These are phyloP conservation scores for Rhizopogon sp. DNA, from an alignment of 768 basidiomycete genomes.

Conservation along the genomic window DNA sequence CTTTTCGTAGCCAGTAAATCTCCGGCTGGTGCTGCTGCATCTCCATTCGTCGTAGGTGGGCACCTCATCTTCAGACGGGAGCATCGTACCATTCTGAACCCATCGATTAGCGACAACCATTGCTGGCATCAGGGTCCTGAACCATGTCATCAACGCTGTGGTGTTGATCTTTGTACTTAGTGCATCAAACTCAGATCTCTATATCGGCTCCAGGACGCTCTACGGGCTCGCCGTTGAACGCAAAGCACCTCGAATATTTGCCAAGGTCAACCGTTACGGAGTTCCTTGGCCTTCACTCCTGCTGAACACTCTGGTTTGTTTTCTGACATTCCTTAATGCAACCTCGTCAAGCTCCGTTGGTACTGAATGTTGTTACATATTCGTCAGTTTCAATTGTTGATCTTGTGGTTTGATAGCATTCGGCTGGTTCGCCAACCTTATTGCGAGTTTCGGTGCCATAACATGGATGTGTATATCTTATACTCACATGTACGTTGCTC, in stretches of 20 bases:
- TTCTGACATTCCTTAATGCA: slow-evolving; percentile 55
- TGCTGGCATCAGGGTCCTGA: slow-evolving; percentile 43
- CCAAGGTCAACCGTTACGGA: slow-evolving; percentile 28
- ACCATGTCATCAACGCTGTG: slow-evolving; percentile 34
- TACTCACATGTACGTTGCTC: slow-evolving; percentile 19
- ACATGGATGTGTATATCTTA: slow-evolving; percentile 30
- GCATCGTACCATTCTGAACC: slow-evolving; percentile 29
- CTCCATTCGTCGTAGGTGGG: slow-evolving; percentile 40
- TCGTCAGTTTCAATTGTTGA: not conserved
- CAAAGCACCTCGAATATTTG: slow-evolving; percentile 40
- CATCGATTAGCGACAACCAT: slow-evolving; percentile 27
- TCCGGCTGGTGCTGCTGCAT: slow-evolving; percentile 26
- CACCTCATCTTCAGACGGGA: slow-evolving; percentile 24
- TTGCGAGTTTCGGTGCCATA: slow-evolving; percentile 26
- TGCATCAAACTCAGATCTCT: slow-evolving; percentile 55
- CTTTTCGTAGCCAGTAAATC: slow-evolving; percentile 22
- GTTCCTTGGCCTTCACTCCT: slow-evolving; percentile 36
- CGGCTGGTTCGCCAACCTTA: slow-evolving; percentile 24
- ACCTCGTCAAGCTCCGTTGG: slow-evolving; percentile 46
- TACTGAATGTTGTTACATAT: slow-evolving; percentile 11
- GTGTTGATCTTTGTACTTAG: slow-evolving; percentile 43
- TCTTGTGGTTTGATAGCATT: slow-evolving; percentile 7
- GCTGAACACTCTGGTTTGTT: slow-evolving; percentile 51
- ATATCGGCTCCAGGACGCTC: slow-evolving; percentile 43
- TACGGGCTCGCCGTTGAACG: slow-evolving; percentile 43